phyloP scores from a whole-genome alignment of 2,329 filamentous ascomycete species.

The Neofusicoccum kwambonambiense region DNA sequence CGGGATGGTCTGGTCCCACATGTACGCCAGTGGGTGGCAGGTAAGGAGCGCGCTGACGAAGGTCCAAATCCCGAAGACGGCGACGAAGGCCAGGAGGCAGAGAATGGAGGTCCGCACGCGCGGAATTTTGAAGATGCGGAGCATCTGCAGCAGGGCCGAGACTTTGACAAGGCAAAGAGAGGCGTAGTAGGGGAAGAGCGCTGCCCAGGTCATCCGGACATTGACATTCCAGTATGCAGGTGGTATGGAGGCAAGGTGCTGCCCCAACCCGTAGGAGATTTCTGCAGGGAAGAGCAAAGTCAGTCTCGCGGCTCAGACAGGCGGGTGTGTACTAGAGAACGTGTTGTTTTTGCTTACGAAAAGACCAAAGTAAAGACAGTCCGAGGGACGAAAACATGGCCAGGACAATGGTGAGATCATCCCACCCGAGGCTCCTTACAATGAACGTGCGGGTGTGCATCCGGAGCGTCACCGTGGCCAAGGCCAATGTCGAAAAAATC shows the following conservation, averaged over 20 bases:
- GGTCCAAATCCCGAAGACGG: neutral
- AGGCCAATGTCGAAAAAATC: constrained; percentile 10
- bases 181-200: constrained; percentile 17
- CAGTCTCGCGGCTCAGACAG: too few species aligned
- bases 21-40: neutral
- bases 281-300: neutral
- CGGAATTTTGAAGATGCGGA: constrained; percentile 15
- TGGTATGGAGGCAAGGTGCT: neutral
- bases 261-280: constrained; percentile 1
- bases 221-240: neutral
- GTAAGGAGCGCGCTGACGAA: constrained; percentile 8
- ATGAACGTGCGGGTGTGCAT: constrained; percentile 3
- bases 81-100: constrained; percentile 2
- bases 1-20: neutral
- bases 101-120: constrained; percentile 2
- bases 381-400: neutral
- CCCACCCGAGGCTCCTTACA: constrained; percentile 13
- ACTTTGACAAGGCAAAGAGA: constrained; percentile 17
- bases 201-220: neutral
- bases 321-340: too few species aligned
- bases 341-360: neutral
- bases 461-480: neutral
- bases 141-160: constrained; percentile 16
- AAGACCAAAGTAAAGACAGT: neutral
- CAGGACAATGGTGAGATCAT: constrained; percentile 11